Base-by-base conservation (phyloP, 2,329 filamentous ascomycete species). In the Fusarium sacchari region DNA sequence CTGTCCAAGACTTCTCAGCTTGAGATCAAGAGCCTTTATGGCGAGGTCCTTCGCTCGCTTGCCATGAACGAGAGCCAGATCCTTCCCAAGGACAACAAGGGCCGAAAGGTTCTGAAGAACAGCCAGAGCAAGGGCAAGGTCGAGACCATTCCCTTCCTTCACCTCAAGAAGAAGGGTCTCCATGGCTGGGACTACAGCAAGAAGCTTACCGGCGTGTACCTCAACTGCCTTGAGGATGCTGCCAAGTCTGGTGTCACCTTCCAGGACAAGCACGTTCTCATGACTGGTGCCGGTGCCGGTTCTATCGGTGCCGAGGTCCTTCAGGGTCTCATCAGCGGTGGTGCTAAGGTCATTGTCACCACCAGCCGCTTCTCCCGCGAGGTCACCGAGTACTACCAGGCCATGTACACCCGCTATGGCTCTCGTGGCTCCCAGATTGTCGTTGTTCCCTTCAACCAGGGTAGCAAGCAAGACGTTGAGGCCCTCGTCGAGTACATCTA, bases 111-210 rank as follows among this genome's bases (percentile, higher is more conserved):
- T 56, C 75, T 86, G 67, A 89, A 88, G 81, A 82, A 83, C 75
- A 88, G 86, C 68, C 85, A 88, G 47, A 85, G 88, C 78, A 97
- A 96, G 87, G 95, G 95, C 83, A 98, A 97, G 87, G 92, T 97
- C 64, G 96, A 98, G 86, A 97, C 96, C 24, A 97, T 99, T 77
- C 96, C 96, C 39, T 99, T 99, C 91, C 86, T 99, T 60, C 96
- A 99, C 82, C 87, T 99, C 65, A 98, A 98, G 90, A 93, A 94
- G 83, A 97, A 97, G 84, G 91, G 94, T 60, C 90, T 95, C 71
- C 93, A 97, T 79, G 96, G 96, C 70, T 99, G 96, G 96, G 95
- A 98, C 80, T 99, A 98, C 87, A 98, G 94, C 90, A 99, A 98
- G 89, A 98, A 97, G 87, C 90, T 99, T 65, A 98, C 96, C 30